These are phyloP conservation scores for Globisporangium ultimum DNA, from an alignment of 352 stramenopile genomes.

Conservation along the genomic window DNA sequence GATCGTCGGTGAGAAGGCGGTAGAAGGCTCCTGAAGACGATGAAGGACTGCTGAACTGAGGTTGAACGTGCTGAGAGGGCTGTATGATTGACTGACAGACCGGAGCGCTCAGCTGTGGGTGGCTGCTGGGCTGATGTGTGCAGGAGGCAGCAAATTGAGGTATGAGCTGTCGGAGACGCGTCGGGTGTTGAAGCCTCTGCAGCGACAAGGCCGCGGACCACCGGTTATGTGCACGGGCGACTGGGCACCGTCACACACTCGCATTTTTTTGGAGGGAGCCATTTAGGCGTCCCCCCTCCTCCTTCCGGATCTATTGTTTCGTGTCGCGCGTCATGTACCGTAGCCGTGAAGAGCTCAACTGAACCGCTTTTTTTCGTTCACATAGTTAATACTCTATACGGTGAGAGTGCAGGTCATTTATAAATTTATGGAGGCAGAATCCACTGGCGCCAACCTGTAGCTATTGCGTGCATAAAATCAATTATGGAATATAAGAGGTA, in stretches of 20 bases:
- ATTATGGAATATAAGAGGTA: not conserved
- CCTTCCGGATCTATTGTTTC: not conserved
- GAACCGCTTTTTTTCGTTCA: not conserved
- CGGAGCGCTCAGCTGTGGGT: not conserved
- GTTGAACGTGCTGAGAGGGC: not conserved
- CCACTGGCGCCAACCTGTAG: not conserved
- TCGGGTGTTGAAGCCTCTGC: not conserved
- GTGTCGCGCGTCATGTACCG: not conserved
- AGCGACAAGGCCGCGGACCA: not conserved
- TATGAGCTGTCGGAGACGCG: not conserved
- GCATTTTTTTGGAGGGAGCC: not conserved
- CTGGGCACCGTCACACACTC: not conserved
- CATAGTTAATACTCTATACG: not conserved
- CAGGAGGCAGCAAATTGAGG: not conserved
- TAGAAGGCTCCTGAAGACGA: not conserved
- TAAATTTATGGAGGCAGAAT: not conserved
- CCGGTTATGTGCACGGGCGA: not conserved
- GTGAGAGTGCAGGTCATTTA: not conserved
- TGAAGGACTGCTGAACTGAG: not conserved
- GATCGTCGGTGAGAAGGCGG: not conserved
- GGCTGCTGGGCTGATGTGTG: not conserved
- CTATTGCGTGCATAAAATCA: not conserved
- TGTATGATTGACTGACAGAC: constrained; percentile 1
- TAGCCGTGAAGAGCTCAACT: not conserved
- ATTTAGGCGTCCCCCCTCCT: not conserved